Percentiles rank a stretch among this genome's conserved stretches.
Evolutionary conservation across 495 filamentous ascomycete species (phyloP).

Genomic region (Cryomyces minteri): DNA sequence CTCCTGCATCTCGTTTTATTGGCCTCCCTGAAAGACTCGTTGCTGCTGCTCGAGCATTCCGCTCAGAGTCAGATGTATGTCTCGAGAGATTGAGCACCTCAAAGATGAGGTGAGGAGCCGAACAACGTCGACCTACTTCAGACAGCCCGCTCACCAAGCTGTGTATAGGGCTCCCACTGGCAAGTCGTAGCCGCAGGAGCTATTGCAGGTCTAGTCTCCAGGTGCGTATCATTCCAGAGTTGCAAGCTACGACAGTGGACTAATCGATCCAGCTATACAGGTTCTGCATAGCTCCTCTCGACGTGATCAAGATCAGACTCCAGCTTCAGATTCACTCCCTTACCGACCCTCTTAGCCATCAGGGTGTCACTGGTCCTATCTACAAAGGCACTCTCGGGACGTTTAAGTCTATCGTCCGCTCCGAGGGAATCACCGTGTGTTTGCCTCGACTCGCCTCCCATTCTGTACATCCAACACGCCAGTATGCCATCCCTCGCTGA

Average conservation of each 20-base stretch:
- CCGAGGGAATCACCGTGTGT: slow-evolving; percentile 59
- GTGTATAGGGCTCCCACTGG: slow-evolving; percentile 48
- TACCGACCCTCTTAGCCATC: slow-evolving; percentile 40
- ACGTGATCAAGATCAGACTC: slow-evolving; percentile 93
- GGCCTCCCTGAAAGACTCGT: no score
- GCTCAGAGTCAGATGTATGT: slow-evolving; percentile 38
- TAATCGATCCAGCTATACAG: slow-evolving; percentile 18
- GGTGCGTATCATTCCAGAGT: slow-evolving; percentile 24
- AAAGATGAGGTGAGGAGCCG: slow-evolving; percentile 58
- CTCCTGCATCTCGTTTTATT: no score
- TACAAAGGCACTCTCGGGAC: slow-evolving; percentile 70
- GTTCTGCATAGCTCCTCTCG: slow-evolving; percentile 81
- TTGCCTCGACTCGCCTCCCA: neutral
- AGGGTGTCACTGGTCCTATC: slow-evolving; percentile 36
- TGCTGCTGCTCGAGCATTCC: no score
- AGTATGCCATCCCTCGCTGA: neutral
- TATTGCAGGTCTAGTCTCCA: slow-evolving; percentile 73
- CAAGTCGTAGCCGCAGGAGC: slow-evolving; percentile 76
- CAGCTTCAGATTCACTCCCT: slow-evolving; percentile 76
- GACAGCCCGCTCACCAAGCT: slow-evolving; percentile 5
- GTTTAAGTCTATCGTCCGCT: slow-evolving; percentile 48
- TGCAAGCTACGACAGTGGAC: neutral
- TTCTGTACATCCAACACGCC: neutral
- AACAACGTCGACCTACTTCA: neutral
- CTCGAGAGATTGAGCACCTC: slow-evolving; percentile 51